phyloP scores from a whole-genome alignment of 192 early-diverging fungal species.

The Umbelopsis vinacea region DNA sequence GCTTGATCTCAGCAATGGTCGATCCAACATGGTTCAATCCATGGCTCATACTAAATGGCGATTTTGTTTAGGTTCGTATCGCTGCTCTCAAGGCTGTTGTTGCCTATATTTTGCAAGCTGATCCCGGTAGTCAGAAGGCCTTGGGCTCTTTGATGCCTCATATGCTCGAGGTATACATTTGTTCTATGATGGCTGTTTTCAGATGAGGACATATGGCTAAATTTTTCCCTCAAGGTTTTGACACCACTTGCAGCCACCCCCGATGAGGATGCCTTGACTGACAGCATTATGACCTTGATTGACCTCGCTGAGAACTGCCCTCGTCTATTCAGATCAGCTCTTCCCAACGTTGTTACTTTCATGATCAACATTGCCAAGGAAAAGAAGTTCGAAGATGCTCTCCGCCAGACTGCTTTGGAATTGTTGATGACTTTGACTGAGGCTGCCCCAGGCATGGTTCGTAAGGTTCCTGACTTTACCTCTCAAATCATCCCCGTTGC shows the following conservation, averaged over 20 bases:
- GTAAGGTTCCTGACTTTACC: conserved; percentile 87
- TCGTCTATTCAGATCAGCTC: conserved; percentile 80
- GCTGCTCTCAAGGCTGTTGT: conserved; percentile 77
- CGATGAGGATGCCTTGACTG: conserved; percentile 74
- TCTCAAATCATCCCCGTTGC: conserved; percentile 82
- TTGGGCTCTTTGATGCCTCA: conserved; percentile 76
- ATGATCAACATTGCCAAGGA: conserved; percentile 80
- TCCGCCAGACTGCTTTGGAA: conserved; percentile 91
- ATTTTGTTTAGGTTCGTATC: conserved; percentile 62
- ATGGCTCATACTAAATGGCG: no score
- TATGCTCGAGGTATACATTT: conserved; percentile 70
- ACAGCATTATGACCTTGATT: conserved; percentile 75
- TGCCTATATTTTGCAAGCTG: conserved; percentile 75
- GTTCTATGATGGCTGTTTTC: background rate
- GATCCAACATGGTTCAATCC: no score
- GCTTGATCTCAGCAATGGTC: background rate
- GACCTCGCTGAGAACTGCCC: conserved; percentile 88
- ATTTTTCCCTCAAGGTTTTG: conserved; percentile 48
- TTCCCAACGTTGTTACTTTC: conserved; percentile 77
- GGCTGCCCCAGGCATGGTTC: conserved; percentile 83
- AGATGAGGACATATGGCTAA: background rate
- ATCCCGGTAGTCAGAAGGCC: conserved; percentile 54
- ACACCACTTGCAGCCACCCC: conserved; percentile 69
- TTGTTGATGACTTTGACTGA: conserved; percentile 91
- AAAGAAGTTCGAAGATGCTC: conserved; percentile 77